Evolutionary conservation across 345 rosid species (phyloP).

Genomic region (Eucalyptus marginata): DNA sequence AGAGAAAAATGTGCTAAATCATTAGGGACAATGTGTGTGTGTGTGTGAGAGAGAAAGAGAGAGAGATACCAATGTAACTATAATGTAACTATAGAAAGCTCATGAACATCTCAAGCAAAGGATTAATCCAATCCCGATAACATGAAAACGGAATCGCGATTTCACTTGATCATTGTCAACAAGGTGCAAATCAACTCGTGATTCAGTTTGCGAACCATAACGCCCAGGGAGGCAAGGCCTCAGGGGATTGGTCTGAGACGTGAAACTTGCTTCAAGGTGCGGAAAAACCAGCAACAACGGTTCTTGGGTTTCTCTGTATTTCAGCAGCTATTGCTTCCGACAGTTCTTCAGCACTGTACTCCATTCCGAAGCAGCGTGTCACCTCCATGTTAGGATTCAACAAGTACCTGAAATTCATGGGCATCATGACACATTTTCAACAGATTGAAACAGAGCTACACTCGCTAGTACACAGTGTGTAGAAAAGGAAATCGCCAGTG

Average conservation of each 20-base stretch:
- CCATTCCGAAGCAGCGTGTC: conserved; percentile 60
- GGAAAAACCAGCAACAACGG: not conserved
- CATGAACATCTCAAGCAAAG: not conserved
- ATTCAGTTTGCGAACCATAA: not conserved
- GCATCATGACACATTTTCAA: not conserved
- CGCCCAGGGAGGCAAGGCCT: not conserved
- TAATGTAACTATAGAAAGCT: not conserved
- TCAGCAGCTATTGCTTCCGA: conserved; percentile 48
- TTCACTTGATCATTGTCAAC: not conserved
- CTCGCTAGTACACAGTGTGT: not conserved
- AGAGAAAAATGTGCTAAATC: not conserved
- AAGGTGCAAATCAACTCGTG: not conserved
- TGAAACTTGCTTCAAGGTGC: not conserved
- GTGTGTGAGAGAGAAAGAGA: not conserved
- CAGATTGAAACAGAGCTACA: not conserved
- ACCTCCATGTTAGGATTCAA: conserved; percentile 82
- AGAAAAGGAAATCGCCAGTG: not conserved
- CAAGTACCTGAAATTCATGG: conserved; percentile 37
- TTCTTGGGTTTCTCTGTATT: conserved; percentile 8
- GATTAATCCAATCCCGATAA: not conserved
- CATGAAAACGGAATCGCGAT: not conserved
- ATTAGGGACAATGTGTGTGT: not conserved
- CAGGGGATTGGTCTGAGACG: not conserved
- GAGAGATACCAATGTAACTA: not conserved
- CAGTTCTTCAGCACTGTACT: conserved; percentile 57